Base-by-base conservation (phyloP, 2,329 filamentous ascomycete genomes). In the Didymella keratinophila region DNA sequence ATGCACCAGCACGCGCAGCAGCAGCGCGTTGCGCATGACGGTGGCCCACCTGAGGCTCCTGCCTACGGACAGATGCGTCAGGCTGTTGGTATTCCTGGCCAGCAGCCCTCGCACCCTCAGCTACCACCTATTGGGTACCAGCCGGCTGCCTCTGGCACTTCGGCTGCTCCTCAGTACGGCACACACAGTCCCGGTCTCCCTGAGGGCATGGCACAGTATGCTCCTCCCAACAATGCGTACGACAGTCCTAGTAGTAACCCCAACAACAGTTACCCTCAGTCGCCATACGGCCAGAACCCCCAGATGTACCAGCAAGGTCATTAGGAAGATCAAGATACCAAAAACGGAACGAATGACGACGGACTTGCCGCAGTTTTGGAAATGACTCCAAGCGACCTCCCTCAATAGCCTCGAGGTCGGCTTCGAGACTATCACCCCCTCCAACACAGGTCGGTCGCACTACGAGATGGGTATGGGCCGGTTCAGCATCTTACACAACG, bases 81-180 rank as follows among this genome's bases (percentile, higher is more conserved):
- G 66, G 75, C 78, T 58, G 79, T 81, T 63, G 79, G 72, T 32
- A 71, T 75, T 36, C 78, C 78, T 59, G 79, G 78, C n/a, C 76
- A 78, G 52, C 78, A 79, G 65, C 73, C 74, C 54, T 76, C 78
- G 52, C 80, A 79, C 39, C 80, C 79, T 53, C 81, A 83, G 65
- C 72, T 83, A 44, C 81, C 81, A 41, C 81, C 81, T 21, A 83
- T 83, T 65, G 81, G 80, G 51, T 83, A 83, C 64, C 79, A 81
- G 59, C 79, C 80, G 60, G 80, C 80, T 36, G 78, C 74, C 47
- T 76, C 76, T 66, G 77, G 76, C 56, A 77, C 78, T 51, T 67
- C 72, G 32, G 70, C 76, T 52, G 76, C 78, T 53, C 74, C 78
- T 58, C 80, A 81, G 68, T 83, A 83, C 66, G 73, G 75, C 61